phyloP scores from a whole-genome alignment of 1,139 yeast genomes.

The Kodamaea arcana region DNA sequence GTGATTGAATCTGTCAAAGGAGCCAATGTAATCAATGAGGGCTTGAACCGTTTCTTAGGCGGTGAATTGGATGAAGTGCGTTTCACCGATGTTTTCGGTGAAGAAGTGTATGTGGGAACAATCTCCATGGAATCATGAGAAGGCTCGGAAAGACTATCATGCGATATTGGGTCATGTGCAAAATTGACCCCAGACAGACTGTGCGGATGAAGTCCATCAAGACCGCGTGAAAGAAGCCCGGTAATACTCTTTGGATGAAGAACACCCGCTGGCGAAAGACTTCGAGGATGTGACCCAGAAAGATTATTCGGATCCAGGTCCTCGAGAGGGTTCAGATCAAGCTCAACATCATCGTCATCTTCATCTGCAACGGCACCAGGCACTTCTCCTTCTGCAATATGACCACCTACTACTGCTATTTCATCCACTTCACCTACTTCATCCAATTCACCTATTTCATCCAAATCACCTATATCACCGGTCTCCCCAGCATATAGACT shows the following conservation, averaged over 20 bases:
- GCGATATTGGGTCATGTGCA: too few species aligned
- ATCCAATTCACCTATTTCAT: not conserved
- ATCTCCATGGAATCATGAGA: not conserved
- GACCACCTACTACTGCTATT: not conserved
- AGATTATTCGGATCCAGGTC: too few species aligned
- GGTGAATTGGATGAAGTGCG: not conserved
- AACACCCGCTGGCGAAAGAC: too few species aligned
- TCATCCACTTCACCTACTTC: not conserved
- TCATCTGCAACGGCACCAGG: not conserved
- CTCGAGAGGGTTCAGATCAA: not conserved
- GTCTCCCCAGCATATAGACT: too few species aligned
- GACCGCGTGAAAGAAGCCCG: too few species aligned
- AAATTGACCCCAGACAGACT: not conserved
- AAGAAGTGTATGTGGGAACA: not conserved
- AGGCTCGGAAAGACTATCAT: not conserved
- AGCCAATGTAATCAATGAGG: constrained; percentile 18
- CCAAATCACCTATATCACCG: not conserved
- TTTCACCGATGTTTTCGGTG: not conserved
- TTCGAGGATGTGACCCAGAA: too few species aligned
- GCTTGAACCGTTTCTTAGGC: not conserved
- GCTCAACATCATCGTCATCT: not conserved
- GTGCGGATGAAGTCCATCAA: too few species aligned
- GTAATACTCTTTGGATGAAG: too few species aligned
- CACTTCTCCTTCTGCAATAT: not conserved
- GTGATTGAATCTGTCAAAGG: constrained; percentile 30